Evolutionary conservation across 805 yeast genomes (phyloP), one percentile per base, ranked within the genome.

Genomic region (Kazachstania taianensis): DNA sequence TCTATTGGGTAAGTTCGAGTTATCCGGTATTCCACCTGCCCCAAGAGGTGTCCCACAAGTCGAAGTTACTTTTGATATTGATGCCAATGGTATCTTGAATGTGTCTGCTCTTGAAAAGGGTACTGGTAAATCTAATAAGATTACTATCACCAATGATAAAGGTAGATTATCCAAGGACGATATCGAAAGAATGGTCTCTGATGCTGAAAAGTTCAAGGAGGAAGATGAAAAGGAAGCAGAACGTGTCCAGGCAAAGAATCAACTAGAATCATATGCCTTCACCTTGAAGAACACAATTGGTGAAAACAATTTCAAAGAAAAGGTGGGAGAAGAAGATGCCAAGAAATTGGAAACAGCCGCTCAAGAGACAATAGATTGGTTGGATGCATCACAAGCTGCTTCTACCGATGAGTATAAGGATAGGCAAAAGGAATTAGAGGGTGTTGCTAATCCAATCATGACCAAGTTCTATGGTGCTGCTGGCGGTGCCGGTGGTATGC

Each of bases 21-120:
- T 87, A 57, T 67, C 92, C 49, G 96, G 96, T 64, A 87, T 87
- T 48, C 96, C 96, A 58, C 96, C 96, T 52, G 96, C 96, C 31
- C 96, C 96, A 70, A 85, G 96, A 72, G 96, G 96, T 75, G 94
- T 82, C 48, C 96, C 96, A 59, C 95, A 86, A 72, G 81, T 87
- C 55, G 96, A 87, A 75, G 96, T 87, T 50, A 87, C 96, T 55
- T 87, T 87, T 61, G 96, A 87, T 65, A 72, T 87, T 57, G 96
- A 87, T 66, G 96, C 96, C 49, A 87, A 87, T 67, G 96, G 96
- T 73, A 87, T 87, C 68, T 72, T 87, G 68, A 87, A 87, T 66
- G 96, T 87, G 40, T 80, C 94, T 50, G 96, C 96, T 42, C 73
- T 86, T 52, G 97, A 87, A 73, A 87, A 89, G 77, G 95, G 96